Conservation (phyloP, 1,139 yeast genomes). For the Zygosaccharomyces sapae region DNA sequence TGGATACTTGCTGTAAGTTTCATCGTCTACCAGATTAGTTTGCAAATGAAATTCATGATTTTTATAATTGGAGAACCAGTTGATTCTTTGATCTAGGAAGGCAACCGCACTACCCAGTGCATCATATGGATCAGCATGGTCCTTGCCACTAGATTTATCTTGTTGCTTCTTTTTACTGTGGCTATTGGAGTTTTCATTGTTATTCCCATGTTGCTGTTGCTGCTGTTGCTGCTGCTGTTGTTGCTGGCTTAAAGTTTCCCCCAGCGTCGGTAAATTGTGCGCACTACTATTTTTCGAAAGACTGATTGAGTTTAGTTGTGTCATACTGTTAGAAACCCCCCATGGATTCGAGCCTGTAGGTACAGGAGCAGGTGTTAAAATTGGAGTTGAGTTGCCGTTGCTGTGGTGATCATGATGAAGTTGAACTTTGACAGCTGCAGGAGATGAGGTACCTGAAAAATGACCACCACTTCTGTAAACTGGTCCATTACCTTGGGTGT, state of each 20-base stretch:
- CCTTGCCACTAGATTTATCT: conserved; percentile 28
- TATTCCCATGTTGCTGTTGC: conserved; percentile 9
- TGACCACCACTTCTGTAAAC: conserved; percentile 18
- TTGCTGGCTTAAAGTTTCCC: conserved; percentile 45
- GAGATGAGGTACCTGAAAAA: conserved; percentile 27
- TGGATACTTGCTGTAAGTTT: conserved; percentile 38
- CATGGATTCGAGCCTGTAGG: conserved; percentile 36
- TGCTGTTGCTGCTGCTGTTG: conserved; percentile 7
- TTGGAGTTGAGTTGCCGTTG: conserved; percentile 28
- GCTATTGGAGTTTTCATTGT: conserved; percentile 8
- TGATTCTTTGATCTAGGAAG: conserved; percentile 39
- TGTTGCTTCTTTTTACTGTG: conserved; percentile 32
- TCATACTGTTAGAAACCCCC: conserved; percentile 34
- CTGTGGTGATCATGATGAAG: conserved; percentile 23
- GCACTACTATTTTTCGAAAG: conserved; percentile 43
- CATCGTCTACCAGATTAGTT: conserved; percentile 37
- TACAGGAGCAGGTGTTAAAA: conserved; percentile 34
- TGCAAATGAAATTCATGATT: conserved; percentile 37
- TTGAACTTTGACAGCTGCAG: conserved; percentile 30
- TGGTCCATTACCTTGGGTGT: conserved; percentile 12
- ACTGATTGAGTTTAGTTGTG: conserved; percentile 31
- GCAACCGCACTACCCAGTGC: conserved; percentile 35
- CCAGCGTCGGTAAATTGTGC: conserved; percentile 69
- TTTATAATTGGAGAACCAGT: conserved; percentile 31
- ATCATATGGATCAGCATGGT: conserved; percentile 35